These are phyloP conservation scores for Conoideocrella luteorostrata DNA, from an alignment of 2,329 filamentous ascomycete species.

Conservation along the genomic window DNA sequence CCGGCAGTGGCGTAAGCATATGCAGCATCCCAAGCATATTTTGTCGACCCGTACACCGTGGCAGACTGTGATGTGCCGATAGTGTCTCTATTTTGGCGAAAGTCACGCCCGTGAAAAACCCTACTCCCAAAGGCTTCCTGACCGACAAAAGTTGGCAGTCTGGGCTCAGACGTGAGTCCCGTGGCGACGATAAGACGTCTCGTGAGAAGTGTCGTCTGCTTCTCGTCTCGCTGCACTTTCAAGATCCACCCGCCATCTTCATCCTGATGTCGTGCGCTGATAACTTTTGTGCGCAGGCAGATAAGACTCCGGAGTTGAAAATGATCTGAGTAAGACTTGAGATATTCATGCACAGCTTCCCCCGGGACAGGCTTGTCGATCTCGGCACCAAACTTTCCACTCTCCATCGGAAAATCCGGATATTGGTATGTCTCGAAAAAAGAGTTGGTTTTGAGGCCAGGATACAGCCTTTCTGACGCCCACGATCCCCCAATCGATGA, in stretches of 20 bases:
- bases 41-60: slow-evolving; percentile 56
- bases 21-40: slow-evolving; percentile 59
- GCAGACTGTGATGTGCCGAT: slow-evolving; percentile 36
- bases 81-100: slow-evolving; percentile 33
- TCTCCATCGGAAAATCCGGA: slow-evolving; percentile 65
- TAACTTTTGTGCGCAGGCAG: slow-evolving; percentile 32
- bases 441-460: slow-evolving; percentile 68
- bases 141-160: slow-evolving; percentile 40
- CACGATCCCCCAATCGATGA: slow-evolving; percentile 61
- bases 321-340: slow-evolving; percentile 36
- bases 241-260: slow-evolving; percentile 37
- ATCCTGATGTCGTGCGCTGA: slow-evolving; percentile 36
- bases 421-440: slow-evolving; percentile 67
- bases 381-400: slow-evolving; percentile 41
- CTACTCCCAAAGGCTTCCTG: slow-evolving; percentile 37
- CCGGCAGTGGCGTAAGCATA: slow-evolving; percentile 53
- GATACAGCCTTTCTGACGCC: slow-evolving; percentile 60
- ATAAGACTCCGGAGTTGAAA: slow-evolving; percentile 36
- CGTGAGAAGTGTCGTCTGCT: slow-evolving; percentile 26
- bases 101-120: slow-evolving; percentile 45
- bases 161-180: slow-evolving; percentile 44
- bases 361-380: slow-evolving; percentile 43
- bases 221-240: slow-evolving; percentile 18
- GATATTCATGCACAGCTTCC: slow-evolving; percentile 39
- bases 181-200: slow-evolving; percentile 48